Percentiles rank a stretch among this genome's conserved stretches.
phyloP scores from a whole-genome alignment of 495 filamentous ascomycete species.

The Gamarada debralockiae region DNA sequence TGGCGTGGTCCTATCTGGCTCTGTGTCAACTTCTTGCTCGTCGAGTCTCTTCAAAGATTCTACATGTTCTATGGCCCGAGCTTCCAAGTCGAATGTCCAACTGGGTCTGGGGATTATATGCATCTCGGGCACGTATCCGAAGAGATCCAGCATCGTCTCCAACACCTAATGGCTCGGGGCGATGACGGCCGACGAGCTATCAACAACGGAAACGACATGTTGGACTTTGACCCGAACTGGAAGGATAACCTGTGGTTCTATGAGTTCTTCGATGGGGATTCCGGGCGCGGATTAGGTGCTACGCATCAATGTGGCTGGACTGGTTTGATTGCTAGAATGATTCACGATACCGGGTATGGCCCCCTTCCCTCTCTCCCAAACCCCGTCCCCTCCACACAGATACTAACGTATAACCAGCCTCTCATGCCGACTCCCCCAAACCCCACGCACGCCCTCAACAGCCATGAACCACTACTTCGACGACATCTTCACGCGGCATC shows the following conservation, averaged over 20 bases:
- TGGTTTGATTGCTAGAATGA: slow-evolving; percentile 92
- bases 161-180: slow-evolving; percentile 81
- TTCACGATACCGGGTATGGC: slow-evolving; percentile 80
- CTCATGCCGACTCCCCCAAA: slow-evolving; percentile 89
- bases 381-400: slow-evolving; percentile 2
- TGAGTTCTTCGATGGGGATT: slow-evolving; percentile 95
- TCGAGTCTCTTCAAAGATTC: slow-evolving; percentile 88
- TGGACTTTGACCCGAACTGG: slow-evolving; percentile 91
- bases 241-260: slow-evolving; percentile 93
- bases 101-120: slow-evolving; percentile 92
- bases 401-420: slow-evolving; percentile 32
- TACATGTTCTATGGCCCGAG: slow-evolving; percentile 91
- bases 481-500: slow-evolving; percentile 68
- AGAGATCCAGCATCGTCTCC: slow-evolving; percentile 90
- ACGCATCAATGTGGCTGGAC: slow-evolving; percentile 98
- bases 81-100: slow-evolving; percentile 88
- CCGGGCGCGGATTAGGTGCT: slow-evolving; percentile 81
- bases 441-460: slow-evolving; percentile 77
- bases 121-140: slow-evolving; percentile 95
- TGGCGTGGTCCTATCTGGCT: slow-evolving; percentile 95
- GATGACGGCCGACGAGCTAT: slow-evolving; percentile 84
- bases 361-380: slow-evolving; percentile 21
- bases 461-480: slow-evolving; percentile 93
- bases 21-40: slow-evolving; percentile 90
- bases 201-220: slow-evolving; percentile 73